phyloP scores from a whole-genome alignment of 768 basidiomycete genomes.

The Fomitopsis pulvina region DNA sequence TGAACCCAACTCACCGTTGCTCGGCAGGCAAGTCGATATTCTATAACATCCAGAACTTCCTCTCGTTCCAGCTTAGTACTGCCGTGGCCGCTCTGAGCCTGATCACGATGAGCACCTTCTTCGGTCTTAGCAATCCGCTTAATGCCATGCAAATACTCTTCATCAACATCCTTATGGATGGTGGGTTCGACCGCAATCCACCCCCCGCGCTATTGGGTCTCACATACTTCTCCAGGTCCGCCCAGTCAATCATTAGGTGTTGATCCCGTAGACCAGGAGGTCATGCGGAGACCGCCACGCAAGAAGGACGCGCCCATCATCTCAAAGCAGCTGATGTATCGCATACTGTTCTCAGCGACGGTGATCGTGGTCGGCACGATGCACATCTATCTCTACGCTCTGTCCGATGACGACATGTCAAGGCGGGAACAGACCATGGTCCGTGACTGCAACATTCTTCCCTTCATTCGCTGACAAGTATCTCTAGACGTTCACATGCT shows the following conservation, averaged over 20 bases:
- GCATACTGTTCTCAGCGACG: constrained; percentile 89
- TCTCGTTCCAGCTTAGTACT: constrained; percentile 94
- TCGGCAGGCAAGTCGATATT: constrained; percentile 87
- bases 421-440: constrained; percentile 96
- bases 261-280: constrained; percentile 88
- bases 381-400: constrained; percentile 78
- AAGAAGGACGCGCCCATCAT: constrained; percentile 90
- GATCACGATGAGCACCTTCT: constrained; percentile 89
- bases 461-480: not conserved
- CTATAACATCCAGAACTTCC: constrained; percentile 98
- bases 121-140: constrained; percentile 85
- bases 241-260: constrained; percentile 95
- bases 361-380: constrained; percentile 88
- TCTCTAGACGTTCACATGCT: constrained; percentile 89
- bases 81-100: constrained; percentile 95
- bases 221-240: constrained; percentile 49
- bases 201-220: not conserved
- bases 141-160: constrained; percentile 99
- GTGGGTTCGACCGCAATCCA: constrained; percentile 31
- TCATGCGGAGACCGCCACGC: constrained; percentile 91
- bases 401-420: constrained; percentile 77
- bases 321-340: constrained; percentile 58
- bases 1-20: not conserved
- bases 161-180: constrained; percentile 99
- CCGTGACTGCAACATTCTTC: constrained; percentile 23